Percentiles rank a stretch among this genome's conserved stretches.
Evolutionary conservation across 768 basidiomycete species (phyloP).

Genomic region (Lanmaoa rubissima): DNA sequence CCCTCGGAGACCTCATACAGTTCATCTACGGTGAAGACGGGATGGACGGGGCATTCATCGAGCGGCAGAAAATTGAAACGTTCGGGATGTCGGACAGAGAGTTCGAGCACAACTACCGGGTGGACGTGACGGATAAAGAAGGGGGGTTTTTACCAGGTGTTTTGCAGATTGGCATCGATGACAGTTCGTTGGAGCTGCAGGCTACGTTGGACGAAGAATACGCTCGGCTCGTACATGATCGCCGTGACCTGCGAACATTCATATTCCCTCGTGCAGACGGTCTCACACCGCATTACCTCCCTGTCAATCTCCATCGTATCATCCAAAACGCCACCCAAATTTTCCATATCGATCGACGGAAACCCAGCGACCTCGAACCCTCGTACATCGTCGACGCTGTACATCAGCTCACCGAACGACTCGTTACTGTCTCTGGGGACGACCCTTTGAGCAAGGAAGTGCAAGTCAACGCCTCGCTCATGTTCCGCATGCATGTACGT

Average conservation of each 20-base stretch:
- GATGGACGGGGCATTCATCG: constrained; percentile 98
- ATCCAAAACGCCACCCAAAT: constrained; percentile 95
- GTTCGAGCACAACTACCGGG: constrained; percentile 92
- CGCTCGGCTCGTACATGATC: constrained; percentile 63
- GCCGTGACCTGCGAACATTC: constrained; percentile 73
- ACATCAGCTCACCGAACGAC: constrained; percentile 65
- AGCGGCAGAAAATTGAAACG: constrained; percentile 91
- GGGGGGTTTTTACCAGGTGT: constrained; percentile 79
- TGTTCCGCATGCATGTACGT: constrained; percentile 92
- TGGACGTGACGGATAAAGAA: constrained; percentile 84
- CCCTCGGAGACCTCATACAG: constrained; percentile 92
- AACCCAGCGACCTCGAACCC: constrained; percentile 90
- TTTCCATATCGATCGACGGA: constrained; percentile 94
- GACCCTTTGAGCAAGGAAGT: constrained; percentile 73
- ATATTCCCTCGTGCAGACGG: constrained; percentile 80
- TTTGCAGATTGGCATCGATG: constrained; percentile 85
- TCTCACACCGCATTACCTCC: constrained; percentile 77
- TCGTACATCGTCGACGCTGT: constrained; percentile 82
- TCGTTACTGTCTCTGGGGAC: constrained; percentile 86
- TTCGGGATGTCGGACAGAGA: constrained; percentile 77
- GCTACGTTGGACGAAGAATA: constrained; percentile 80
- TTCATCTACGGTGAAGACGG: constrained; percentile 98
- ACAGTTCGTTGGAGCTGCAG: constrained; percentile 81
- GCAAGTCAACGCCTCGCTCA: constrained; percentile 85
- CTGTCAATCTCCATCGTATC: constrained; percentile 93